Evolutionary conservation across 225 moss, liverwort and hornwort genomes (phyloP), one percentile per base, ranked within the genome.

Genomic region (Thuidium tamariscinum): DNA sequence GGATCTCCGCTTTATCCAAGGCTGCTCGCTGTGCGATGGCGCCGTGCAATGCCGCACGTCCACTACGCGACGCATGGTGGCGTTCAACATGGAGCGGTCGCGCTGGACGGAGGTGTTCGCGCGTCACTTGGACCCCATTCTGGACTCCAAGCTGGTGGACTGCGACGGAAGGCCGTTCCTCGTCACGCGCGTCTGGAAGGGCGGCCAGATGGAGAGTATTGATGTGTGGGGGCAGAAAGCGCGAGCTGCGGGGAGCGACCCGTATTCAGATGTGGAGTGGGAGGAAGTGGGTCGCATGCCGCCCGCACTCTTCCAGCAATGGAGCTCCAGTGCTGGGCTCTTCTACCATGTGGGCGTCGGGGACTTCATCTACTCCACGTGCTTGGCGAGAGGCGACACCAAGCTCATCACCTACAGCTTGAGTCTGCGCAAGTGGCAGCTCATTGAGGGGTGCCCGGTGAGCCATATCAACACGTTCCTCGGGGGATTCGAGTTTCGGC

Each of bases 311-410:
- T 92, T 94, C 66, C 88, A 83, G 37, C 92, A 90, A 55, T 94
- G 92, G 94, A 92, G 92, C 87, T 91, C 91, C 66, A 94, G 88
- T 57, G 88, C 94, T 2, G 91, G 92, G 13, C 59, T 91, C 13
- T 92, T 94, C 83, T 91, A 91, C 69, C 94, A 94, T 42, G 94
- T 94, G 11, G 94, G 94, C n/a, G 94, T 94, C 19, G 94, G 94
- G 22, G 89, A 91, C 29, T 91, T 75, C 81, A 94, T 94, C 74
- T 94, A 92, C 89, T 94, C 94, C 18, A 94, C 92, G 3, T 94
- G 94, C 83, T 82, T 94, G 73, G 91, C 94, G 15, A 85, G 87
- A 52, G 92, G 90, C 27, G 91, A 92, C 76, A 94, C 92, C 66
- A 94, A 94, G 89, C 92, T 94, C 75, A 82, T 94, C 76, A 92